Evolutionary conservation across 768 basidiomycete species (phyloP), one percentile per base, ranked within the genome.

Genomic region (Psilocybe cubensis): DNA sequence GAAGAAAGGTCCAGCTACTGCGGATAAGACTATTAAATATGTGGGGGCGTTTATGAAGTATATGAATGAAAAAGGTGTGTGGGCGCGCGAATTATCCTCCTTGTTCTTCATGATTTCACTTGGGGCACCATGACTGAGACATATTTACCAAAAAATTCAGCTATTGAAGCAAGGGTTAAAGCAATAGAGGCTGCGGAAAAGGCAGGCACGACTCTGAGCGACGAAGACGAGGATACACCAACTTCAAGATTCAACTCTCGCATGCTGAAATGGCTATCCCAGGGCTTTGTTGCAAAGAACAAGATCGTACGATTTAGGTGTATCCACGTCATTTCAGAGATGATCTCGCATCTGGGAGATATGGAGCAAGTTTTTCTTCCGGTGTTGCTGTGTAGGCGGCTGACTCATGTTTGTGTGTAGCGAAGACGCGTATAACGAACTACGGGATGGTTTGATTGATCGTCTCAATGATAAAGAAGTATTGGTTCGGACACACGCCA

Each of bases 281-380:
- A 85, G 61, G 96, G 95, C 2, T 95, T 95, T 72, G 65, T 79
- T 3, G 93, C 95, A 1, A 98, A 97, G 72, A 94, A 96, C 77
- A 98, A 97, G 77, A 80, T 81, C 44, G 88, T 91, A 21, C 83
- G 96, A 14, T 96, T 88, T 66, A 85, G 95, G 27, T 86, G 85
- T 47, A 81, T 93, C 0, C 89, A 91, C 52, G 74, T 92, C 20
- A 84, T 96, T n/a, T 88, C 91, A 0, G 88, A 94, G 64, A 87
- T 95, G 80, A 89, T 98, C 44, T 80, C 86, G 2, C 86, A 88
- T 60, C 78, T 97, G 2, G 93, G 93, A 1, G 91, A 94, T 76
- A 84, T 98, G 45, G 95, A 97, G 95, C 90, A 69, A 63, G 90
- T 82, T 4, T 8, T 43, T 21, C n/a, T 54, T 41, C 49, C 51